Evolutionary conservation across 169 alveolate species (phyloP).

Genomic region (Plasmodium billcollinsi): DNA sequence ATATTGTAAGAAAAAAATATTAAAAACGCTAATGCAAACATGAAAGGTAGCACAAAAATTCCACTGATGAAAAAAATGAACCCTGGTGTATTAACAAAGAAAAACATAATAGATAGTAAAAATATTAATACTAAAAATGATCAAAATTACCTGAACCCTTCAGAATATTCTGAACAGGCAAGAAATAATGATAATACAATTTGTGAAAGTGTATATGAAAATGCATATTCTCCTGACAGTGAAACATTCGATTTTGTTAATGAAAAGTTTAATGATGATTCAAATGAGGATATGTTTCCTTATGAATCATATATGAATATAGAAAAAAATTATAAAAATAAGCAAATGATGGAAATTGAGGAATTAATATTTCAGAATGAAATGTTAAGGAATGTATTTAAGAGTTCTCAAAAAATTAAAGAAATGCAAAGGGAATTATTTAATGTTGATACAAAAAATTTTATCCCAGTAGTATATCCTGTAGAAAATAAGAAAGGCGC

Average conservation of each 20-base stretch:
- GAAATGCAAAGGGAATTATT: conserved; percentile 73
- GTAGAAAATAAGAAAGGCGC: neutral
- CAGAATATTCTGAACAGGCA: neutral
- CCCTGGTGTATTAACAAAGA: conserved; percentile 1
- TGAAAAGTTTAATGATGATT: neutral
- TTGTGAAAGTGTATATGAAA: conserved; percentile 27
- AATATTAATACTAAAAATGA: neutral
- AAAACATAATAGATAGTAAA: neutral
- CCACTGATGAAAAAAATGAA: neutral
- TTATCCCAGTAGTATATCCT: conserved; percentile 36
- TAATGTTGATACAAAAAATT: conserved; percentile 47
- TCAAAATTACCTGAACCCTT: conserved; percentile 30
- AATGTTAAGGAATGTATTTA: conserved; percentile 48
- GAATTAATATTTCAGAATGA: conserved; percentile 57
- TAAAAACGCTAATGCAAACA: neutral
- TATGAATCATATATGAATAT: neutral
- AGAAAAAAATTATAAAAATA: conserved; percentile 5
- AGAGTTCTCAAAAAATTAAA: conserved; percentile 51
- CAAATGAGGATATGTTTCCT: conserved; percentile 24
- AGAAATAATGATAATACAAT: conserved; percentile 26
- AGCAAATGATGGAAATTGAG: conserved; percentile 8
- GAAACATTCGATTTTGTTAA: conserved; percentile 31
- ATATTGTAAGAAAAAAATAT: neutral
- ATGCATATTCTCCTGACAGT: conserved; percentile 5
- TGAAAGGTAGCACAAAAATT: neutral